Base-by-base conservation (phyloP, 23 red algal genomes). In the Gracilaria vermiculophylla region DNA sequence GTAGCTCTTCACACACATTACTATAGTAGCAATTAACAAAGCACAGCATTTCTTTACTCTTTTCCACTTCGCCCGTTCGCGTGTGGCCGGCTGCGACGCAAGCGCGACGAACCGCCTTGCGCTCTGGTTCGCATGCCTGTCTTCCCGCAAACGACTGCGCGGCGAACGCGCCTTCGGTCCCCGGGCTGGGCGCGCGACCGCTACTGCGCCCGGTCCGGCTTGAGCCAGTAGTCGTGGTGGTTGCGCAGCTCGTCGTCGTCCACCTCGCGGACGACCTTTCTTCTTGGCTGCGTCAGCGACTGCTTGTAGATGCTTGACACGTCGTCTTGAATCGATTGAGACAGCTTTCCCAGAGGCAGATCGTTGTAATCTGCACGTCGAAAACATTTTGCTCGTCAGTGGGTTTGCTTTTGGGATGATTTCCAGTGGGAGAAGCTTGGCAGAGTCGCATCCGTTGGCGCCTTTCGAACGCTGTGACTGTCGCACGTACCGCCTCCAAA, bases 401-500 rank as follows among this genome's bases (percentile, higher is more conserved):
- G 28, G 48, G 44, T 48, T 76, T 5, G 3, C 28, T 31, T 14
- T 49, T 49, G 45, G 45, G 51, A 54, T 54, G n/a, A n/a, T n/a
- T n/a, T n/a, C n/a, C n/a, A n/a, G n/a, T n/a, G n/a, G n/a, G n/a
- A n/a, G n/a, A n/a, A n/a, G n/a, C n/a, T n/a, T n/a, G n/a, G n/a
- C n/a, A n/a, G n/a, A n/a, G n/a, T 60, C 21, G 5, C 55, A 10
- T 60, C 55, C 29, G 25, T 24, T 32, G 58, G 21, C 7, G 13
- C 17, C 58, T 24, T n/a, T 28, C 29, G 0, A 64, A 31, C 10
- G 14, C 35, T 64, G 4, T 36, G 13, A 17, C 0, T 57, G 50
- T 2, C 21, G 0, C 14, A 77, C 84, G 29, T 88, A 88, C 84
- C 84, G n/a, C 62, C 45, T 77, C 87, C 87, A 58, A 91, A 91